These are phyloP conservation scores for Cryptomeria japonica DNA, from an alignment of 75 land plant genomes.

Conservation along the genomic window DNA sequence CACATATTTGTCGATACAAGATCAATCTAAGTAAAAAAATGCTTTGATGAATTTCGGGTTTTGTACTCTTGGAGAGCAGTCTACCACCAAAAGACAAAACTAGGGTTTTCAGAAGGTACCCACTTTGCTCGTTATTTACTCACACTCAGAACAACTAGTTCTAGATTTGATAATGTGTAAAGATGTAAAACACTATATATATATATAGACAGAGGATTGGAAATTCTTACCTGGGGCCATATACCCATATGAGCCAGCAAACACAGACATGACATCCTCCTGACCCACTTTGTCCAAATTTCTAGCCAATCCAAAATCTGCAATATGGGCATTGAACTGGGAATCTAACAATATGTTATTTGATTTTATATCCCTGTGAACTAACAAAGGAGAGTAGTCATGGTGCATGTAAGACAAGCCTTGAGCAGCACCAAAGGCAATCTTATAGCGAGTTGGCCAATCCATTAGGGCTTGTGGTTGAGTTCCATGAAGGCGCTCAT, in stretches of 20 bases:
- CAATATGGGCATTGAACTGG: conserved; percentile 45
- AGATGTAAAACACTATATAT: not conserved
- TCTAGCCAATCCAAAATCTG: conserved; percentile 74
- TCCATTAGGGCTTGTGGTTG: conserved; percentile 27
- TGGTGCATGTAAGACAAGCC: conserved; percentile 81
- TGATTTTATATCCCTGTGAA: conserved; percentile 73
- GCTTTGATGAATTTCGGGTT: not conserved
- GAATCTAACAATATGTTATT: conserved; percentile 65
- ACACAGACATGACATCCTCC: conserved; percentile 43
- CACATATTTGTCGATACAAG: not conserved
- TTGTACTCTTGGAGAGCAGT: not conserved
- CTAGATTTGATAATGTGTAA: not conserved
- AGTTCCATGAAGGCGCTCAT: conserved; percentile 57
- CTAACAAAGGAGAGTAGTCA: conserved; percentile 49
- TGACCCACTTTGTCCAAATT: conserved; percentile 33
- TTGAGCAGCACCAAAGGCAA: conserved; percentile 59
- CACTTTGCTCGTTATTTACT: not conserved
- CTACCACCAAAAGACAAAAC: too few relatives aligned
- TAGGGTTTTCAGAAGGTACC: not conserved
- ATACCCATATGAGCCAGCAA: conserved; percentile 83
- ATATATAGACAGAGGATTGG: not conserved
- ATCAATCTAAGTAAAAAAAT: not conserved
- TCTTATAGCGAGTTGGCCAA: conserved; percentile 51
- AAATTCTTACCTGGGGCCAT: conserved; percentile 14
- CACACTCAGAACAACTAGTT: too few relatives aligned